Percentiles rank a stretch among this genome's conserved stretches.
Evolutionary conservation across 2,329 filamentous ascomycete genomes (phyloP).

Genomic region (Helotiales sp.): DNA sequence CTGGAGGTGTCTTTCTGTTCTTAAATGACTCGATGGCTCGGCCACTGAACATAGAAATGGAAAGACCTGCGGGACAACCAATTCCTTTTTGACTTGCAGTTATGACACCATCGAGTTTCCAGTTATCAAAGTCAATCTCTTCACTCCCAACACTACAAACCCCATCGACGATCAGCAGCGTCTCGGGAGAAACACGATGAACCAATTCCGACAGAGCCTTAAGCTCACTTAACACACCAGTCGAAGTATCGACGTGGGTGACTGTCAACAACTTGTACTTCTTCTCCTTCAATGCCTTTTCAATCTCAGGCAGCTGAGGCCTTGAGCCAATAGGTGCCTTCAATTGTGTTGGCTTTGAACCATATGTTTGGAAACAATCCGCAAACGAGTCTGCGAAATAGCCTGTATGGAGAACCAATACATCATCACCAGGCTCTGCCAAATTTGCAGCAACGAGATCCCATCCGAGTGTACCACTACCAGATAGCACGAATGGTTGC

Average conservation of each 20-base stretch:
- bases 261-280: constrained; percentile 93
- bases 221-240: constrained; percentile 90
- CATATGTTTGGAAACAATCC: constrained; percentile 88
- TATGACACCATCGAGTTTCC: constrained; percentile 88
- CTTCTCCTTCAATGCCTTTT: constrained; percentile 85
- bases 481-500: constrained; percentile 91
- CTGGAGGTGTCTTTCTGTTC: constrained; percentile 75
- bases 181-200: constrained; percentile 84
- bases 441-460: constrained; percentile 94
- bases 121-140: constrained; percentile 94
- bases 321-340: constrained; percentile 86
- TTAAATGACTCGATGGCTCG: constrained; percentile 81
- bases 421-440: constrained; percentile 84
- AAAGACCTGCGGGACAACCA: constrained; percentile 89
- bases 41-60: constrained; percentile 90
- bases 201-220: constrained; percentile 81
- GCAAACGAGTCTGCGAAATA: constrained; percentile 97
- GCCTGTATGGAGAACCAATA: constrained; percentile 89
- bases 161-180: constrained; percentile 88
- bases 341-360: constrained; percentile 84
- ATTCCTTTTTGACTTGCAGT: constrained; percentile 98
- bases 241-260: constrained; percentile 97
- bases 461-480: constrained; percentile 95
- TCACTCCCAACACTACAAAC: constrained; percentile 97
- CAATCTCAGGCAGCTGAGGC: constrained; percentile 83